Evolutionary conservation across 176 grass and related monocot species (phyloP), one percentile per base, ranked within the genome.

Genomic region (Avena atlantica): DNA sequence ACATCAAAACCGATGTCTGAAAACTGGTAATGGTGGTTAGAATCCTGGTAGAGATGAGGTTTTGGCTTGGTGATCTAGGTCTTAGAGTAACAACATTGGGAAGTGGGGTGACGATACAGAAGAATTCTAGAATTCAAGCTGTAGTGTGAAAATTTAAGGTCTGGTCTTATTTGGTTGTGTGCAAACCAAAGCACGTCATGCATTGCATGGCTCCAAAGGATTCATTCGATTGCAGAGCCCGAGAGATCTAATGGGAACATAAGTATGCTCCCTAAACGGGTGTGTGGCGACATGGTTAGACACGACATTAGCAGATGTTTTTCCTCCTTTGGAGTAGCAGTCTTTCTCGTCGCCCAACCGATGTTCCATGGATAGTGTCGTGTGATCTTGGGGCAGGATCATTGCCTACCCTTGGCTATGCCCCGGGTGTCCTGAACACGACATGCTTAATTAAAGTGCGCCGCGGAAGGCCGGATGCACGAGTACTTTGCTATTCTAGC

Each of bases 331-430:
- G 61, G 62, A 25, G 29, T 0, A 36, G 36, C 21, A 4, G 58
- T 57, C 59, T 44, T 88, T 88, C n/a, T 57, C 15, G 62, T 14
- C 70, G 40, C 87, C 81, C 63, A 66, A 24, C 58, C 12, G 31
- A 45, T 65, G 63, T 70, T 44, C 51, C 23, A 44, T 60, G 36
- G 53, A 8, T 12, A 12, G 83, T 90, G 83, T 82, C 88, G 25
- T 13, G 61, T 11, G 78, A 86, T 90, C 19, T 78, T 44, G 71
- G 10, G 88, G 78, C 88, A 86, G 24, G 29, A 90, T 90, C 5
- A 90, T 86, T 13, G 8, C 78, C 59, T 50, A 51, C 45, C 73
- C 74, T 49, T 89, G 70, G 44, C 78, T 8, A 2, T 58, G 78
- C 25, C 70, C 83, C 37, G 81, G 55, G 57, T 69, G 59, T 76